Percentiles rank a stretch among this genome's conserved stretches.
phyloP scores from a whole-genome alignment of 2,329 filamentous ascomycete species.

The Talaromyces verruculosus region DNA sequence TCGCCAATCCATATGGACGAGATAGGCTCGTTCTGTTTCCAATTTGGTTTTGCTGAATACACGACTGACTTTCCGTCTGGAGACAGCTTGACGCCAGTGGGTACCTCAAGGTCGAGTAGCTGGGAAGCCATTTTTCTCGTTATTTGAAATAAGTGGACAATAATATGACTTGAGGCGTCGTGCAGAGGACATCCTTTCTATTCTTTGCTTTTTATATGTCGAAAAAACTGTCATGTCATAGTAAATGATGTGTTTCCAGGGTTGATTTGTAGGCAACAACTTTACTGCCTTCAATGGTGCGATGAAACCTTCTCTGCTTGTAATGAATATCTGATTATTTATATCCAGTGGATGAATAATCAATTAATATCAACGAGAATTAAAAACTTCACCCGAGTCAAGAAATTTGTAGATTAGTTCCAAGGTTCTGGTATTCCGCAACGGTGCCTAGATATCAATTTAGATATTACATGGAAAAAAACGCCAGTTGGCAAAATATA shows the following conservation, averaged over 20 bases:
- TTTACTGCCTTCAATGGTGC: neutral
- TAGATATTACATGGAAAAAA: too few relatives aligned
- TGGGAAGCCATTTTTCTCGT: neutral
- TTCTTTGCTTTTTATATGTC: neutral
- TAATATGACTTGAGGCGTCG: neutral
- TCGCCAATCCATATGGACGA: conserved; percentile 16
- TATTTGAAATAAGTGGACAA: neutral
- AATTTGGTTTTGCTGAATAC: conserved; percentile 17
- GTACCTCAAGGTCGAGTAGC: conserved; percentile 12
- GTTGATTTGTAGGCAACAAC: neutral
- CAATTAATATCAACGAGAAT: too few relatives aligned
- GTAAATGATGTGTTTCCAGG: neutral
- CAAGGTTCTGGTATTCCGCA: too few relatives aligned
- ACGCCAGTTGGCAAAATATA: too few relatives aligned
- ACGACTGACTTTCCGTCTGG: conserved; percentile 11
- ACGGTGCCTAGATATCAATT: too few relatives aligned
- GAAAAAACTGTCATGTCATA: neutral
- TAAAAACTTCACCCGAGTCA: too few relatives aligned
- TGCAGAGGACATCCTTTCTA: neutral
- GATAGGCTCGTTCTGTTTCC: neutral
- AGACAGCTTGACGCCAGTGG: conserved; percentile 6
- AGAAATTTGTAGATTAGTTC: too few relatives aligned
- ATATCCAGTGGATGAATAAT: too few relatives aligned
- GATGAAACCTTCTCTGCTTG: too few relatives aligned
- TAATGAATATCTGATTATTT: too few relatives aligned